Conservation (phyloP, 768 basidiomycete species). For the Suillus subluteus region DNA sequence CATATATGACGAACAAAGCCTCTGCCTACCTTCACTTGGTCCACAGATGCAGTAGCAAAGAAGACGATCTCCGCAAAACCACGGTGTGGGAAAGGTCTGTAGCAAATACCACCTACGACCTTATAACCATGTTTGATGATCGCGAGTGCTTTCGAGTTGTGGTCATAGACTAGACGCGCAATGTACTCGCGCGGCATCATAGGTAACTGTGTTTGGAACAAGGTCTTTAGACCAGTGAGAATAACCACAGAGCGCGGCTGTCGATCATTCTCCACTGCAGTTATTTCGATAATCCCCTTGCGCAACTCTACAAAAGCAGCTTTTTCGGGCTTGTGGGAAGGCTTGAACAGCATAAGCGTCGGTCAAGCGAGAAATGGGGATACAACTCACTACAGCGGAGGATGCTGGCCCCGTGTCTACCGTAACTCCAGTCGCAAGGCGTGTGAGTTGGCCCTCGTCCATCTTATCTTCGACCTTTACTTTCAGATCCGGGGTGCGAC, state of each 20-base stretch:
- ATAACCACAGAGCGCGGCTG: constrained; percentile 79
- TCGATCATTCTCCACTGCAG: constrained; percentile 83
- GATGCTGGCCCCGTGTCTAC: constrained; percentile 61
- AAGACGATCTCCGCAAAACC: constrained; percentile 99
- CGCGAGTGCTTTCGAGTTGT: constrained; percentile 89
- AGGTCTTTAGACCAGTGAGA: constrained; percentile 92
- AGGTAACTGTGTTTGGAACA: constrained; percentile 96
- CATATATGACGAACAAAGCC: constrained; percentile 4
- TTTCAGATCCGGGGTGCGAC: constrained; percentile 51
- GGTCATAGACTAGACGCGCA: constrained; percentile 90
- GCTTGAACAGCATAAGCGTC: constrained; percentile 38
- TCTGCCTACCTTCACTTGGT: constrained; percentile 88
- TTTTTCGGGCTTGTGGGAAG: constrained; percentile 67
- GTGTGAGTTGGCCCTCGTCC: constrained; percentile 75
- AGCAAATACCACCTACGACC: constrained; percentile 97
- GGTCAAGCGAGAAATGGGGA: constrained; percentile 1
- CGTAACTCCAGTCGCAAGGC: constrained; percentile 80
- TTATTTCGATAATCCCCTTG: constrained; percentile 80
- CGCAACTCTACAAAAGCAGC: constrained; percentile 80
- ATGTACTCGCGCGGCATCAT: constrained; percentile 99
- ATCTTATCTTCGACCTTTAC: constrained; percentile 80
- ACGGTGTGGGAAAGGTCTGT: constrained; percentile 92
- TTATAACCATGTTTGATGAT: constrained; percentile 95
- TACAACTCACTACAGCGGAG: constrained; percentile 49
- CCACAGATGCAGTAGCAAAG: constrained; percentile 94